Base-by-base conservation (phyloP, 1,139 yeast species). In the Pneumocystis sp. region DNA sequence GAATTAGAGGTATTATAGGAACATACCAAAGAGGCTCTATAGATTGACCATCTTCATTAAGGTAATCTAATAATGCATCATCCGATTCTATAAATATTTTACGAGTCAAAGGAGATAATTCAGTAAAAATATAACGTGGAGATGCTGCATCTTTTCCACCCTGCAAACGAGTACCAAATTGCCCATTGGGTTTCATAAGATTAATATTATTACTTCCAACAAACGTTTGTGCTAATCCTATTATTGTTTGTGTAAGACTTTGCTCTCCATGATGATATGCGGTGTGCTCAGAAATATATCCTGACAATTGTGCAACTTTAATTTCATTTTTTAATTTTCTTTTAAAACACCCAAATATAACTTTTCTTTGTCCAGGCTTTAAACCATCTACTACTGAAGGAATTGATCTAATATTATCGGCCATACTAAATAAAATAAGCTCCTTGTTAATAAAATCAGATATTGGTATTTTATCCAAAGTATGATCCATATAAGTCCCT, bases 101-200 rank as follows among this genome's bases (percentile, higher is more conserved):
- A 69, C 87, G 80, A 0, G 98, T 87, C 61, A 95, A 80, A 40
- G 86, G 84, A 68, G 83, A 84, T 70, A 93, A 77, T 72, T 89
- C 93, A 0, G 99, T 95, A 74, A 83, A 89, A 76, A 95, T 91
- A 79, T 95, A 95, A 83, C 99, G 91, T 67, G 97, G 87, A 61
- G 97, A 97, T n/a, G 97, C 89, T 35, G 90, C 95, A 79, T 95
- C 98, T 74, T 95, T 95, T 78, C 99, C 99, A 76, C 99, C 98
- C 45, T 90, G 82, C 60, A 95, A 93, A 77, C 99, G 84, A 1
- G 97, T 86, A 81, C 99, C 99, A 74, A 95, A 95, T 39, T 91
- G 87, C 80, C 99, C 99, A 74, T 86, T 87, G 61, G 99, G 98
- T 75, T 85, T 82, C 70, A 95, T 79, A 63, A 89, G 73, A 74